Evolutionary conservation across 495 filamentous ascomycete species (phyloP), one percentile per base, ranked within the genome.

Genomic region (Aspergillus panamensis): DNA sequence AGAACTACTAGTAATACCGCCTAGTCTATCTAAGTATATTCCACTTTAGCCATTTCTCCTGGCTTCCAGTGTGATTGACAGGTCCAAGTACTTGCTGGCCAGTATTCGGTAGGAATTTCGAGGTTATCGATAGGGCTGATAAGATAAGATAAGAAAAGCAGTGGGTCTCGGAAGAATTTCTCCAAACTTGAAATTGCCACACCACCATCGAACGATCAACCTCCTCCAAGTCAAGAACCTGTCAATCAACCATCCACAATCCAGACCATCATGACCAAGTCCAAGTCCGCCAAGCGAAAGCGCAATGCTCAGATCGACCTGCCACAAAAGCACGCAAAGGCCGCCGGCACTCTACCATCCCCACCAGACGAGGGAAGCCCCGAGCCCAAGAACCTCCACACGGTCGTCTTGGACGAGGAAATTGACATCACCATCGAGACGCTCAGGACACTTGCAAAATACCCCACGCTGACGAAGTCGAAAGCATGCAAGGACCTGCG

Each of bases 401-500:
- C 69, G 6, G 58, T 74, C 39, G 63, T 74, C 49, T 53, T 67
- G 8, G 70, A 70, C 51, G 70, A 74, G 53, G 72, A 74, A 33
- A 66, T 74, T 33, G 70, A 74, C 14, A 68, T 70, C 57, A 70
- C 72, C 17, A 66, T 73, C 17, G 72, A 74, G 33, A 73, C 72
- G 5, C 72, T 74, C 48, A 65, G 54, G 6, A 58, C 72, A 3
- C 72, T 74, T 50, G 58, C 72, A n/a, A 58, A 73, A 64, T 69
- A 70, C 30, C 72, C 72, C 48, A 60, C 47, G 48, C 42, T 74
- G 48, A 73, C 67, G 14, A 74, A 74, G 53, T 74, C 70, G 6
- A 74, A 74, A 53, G 68, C 66, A 54, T 74, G 72, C 65, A 73
- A 72, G 51, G 72, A 74, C 30, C 67, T 74, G 14, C 69, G 72